Conservation (phyloP, 768 basidiomycete genomes). For the Amanita muscaria region DNA sequence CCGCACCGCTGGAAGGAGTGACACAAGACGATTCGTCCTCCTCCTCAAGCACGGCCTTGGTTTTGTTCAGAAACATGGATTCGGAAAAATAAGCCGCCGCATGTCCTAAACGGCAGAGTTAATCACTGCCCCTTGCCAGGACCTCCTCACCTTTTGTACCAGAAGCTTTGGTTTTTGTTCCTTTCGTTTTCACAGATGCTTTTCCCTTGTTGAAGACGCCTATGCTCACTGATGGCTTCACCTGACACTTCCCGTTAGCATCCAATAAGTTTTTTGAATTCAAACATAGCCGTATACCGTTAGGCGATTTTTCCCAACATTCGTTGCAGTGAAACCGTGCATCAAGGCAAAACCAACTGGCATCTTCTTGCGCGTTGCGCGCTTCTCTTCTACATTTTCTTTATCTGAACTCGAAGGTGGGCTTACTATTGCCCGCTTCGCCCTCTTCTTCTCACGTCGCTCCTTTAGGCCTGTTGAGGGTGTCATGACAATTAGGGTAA, state of each 20-base stretch:
- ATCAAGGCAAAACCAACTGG: conserved; percentile 52
- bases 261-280: no score
- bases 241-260: conserved; percentile 18
- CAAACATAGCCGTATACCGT: conserved; percentile 34
- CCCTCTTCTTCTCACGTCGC: conserved; percentile 55
- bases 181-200: conserved; percentile 38
- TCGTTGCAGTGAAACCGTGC: conserved; percentile 58
- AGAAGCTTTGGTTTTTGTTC: conserved; percentile 14
- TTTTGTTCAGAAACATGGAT: conserved; percentile 31
- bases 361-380: conserved; percentile 23
- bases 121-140: no score
- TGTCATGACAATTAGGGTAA: neutral
- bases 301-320: conserved; percentile 51
- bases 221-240: conserved; percentile 32
- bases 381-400: conserved; percentile 15
- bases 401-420: conserved; percentile 14
- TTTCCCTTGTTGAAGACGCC: conserved; percentile 64
- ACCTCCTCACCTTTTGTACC: conserved; percentile 18
- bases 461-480: conserved; percentile 47
- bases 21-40: neutral
- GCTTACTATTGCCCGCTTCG: conserved; percentile 45
- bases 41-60: neutral
- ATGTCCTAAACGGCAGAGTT: neutral
- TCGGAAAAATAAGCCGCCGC: conserved; percentile 34
- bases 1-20: no score